Conservation (phyloP, 192 early-diverging fungal species). For the Entomortierella beljakovae region DNA sequence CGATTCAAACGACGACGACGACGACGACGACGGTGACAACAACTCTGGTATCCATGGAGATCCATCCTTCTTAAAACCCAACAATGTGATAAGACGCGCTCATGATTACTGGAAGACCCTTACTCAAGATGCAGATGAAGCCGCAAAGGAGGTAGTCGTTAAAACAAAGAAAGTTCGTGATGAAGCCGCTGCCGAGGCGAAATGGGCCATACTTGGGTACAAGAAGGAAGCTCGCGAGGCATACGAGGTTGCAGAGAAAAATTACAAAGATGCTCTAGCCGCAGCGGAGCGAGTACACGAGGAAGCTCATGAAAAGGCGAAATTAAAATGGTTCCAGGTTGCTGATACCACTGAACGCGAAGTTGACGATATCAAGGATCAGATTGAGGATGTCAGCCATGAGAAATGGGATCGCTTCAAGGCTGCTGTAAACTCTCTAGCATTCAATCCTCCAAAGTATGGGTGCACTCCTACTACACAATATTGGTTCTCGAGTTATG, state of each 20-base stretch:
- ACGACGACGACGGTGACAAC: slow-evolving; percentile 16
- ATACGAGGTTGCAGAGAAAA: slow-evolving; percentile 32
- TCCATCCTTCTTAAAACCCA: slow-evolving; percentile 19
- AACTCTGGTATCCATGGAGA: slow-evolving; percentile 8
- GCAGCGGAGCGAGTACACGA: slow-evolving; percentile 35
- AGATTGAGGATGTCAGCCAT: slow-evolving; percentile 25
- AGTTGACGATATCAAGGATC: slow-evolving; percentile 32
- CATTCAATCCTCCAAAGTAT: slow-evolving; percentile 50
- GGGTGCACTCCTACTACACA: slow-evolving; percentile 37
- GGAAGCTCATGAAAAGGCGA: slow-evolving; percentile 45
- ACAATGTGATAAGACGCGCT: slow-evolving; percentile 35
- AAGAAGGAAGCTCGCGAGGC: slow-evolving; percentile 45
- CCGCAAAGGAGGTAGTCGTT: slow-evolving; percentile 28
- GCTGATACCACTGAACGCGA: slow-evolving; percentile 46
- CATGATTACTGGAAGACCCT: slow-evolving; percentile 52
- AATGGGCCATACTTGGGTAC: slow-evolving; percentile 34
- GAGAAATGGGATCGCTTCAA: slow-evolving; percentile 51
- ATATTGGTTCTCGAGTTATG: slow-evolving; percentile 45
- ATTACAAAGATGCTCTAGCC: slow-evolving; percentile 36
- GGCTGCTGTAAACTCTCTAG: slow-evolving; percentile 38
- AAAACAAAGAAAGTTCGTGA: slow-evolving; percentile 42
- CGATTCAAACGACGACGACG: slow-evolving; percentile 1
- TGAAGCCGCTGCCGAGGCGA: slow-evolving; percentile 34
- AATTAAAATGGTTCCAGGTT: slow-evolving; percentile 45
- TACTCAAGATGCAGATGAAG: slow-evolving; percentile 36